A percentile compares a stretch with the other conserved stretches of the same genome.
These are phyloP conservation scores for Musa schizocarpa DNA, from an alignment of 176 grass and related monocot species.

Conservation along the genomic window DNA sequence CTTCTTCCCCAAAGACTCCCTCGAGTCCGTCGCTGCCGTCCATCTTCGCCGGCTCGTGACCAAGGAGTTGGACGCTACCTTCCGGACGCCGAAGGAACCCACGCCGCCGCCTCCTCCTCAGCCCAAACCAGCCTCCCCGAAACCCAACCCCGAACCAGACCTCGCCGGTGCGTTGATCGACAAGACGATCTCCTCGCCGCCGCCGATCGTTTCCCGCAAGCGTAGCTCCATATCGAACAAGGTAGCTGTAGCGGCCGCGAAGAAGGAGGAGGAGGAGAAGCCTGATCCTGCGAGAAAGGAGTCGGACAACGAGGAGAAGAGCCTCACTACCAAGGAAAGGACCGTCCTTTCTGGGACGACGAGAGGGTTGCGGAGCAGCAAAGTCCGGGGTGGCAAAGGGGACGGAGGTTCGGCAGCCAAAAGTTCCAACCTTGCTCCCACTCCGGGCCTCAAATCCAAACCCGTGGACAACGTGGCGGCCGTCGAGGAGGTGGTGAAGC, in stretches of 20 bases:
- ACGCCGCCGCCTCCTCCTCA: neutral
- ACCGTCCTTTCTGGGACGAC: slow-evolving; percentile 3
- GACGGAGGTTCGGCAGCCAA: slow-evolving; percentile 5
- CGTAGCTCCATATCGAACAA: slow-evolving; percentile 58
- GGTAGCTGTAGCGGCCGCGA: slow-evolving; percentile 6
- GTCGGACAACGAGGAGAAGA: slow-evolving; percentile 11
- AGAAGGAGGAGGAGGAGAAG: slow-evolving; percentile 28
- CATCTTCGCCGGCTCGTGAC: slow-evolving; percentile 37
- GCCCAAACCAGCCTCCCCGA: slow-evolving; percentile 12
- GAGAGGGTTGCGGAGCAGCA: slow-evolving; percentile 44
- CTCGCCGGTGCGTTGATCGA: slow-evolving; percentile 41
- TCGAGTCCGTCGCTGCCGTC: slow-evolving; percentile 40
- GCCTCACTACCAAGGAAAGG: slow-evolving; percentile 25
- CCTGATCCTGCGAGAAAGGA: slow-evolving; percentile 28
- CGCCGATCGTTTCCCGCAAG: slow-evolving; percentile 66
- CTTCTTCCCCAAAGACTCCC: slow-evolving; percentile 57
- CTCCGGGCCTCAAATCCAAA: slow-evolving; percentile 31
- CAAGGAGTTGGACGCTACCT: slow-evolving; percentile 26
- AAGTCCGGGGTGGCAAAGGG: slow-evolving; percentile 19
- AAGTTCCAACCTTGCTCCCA: slow-evolving; percentile 7
- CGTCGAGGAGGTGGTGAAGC: slow-evolving; percentile 18
- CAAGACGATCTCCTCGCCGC: slow-evolving; percentile 30
- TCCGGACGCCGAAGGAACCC: neutral
- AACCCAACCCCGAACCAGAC: slow-evolving; percentile 42
- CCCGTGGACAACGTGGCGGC: neutral